Conservation (phyloP, 106 monocot species). For the Cymbidium sinense region DNA sequence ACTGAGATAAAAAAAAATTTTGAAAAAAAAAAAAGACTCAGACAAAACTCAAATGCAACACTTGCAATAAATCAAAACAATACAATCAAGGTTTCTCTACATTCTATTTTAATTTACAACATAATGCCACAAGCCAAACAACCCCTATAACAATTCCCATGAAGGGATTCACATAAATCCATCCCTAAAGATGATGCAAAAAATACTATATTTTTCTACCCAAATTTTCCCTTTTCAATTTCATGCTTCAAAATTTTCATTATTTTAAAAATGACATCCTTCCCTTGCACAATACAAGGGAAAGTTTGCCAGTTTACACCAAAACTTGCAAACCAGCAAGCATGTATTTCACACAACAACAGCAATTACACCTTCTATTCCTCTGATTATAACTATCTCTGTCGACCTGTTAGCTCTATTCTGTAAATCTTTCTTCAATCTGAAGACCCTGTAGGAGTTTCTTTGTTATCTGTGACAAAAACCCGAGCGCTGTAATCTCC, state of each 20-base stretch:
- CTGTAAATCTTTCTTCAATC: not conserved
- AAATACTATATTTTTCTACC: constrained; percentile 1
- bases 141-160: not conserved
- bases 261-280: not conserved
- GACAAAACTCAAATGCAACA: not conserved
- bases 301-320: not conserved
- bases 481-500: not conserved
- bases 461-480: not conserved
- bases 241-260: not conserved
- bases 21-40: too few species aligned
- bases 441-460: not conserved
- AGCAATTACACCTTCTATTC: not conserved
- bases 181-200: not conserved
- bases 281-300: not conserved
- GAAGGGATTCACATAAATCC: not conserved
- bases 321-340: constrained; percentile 4
- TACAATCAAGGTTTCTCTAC: not conserved
- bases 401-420: not conserved
- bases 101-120: not conserved
- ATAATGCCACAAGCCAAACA: not conserved
- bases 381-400: not conserved
- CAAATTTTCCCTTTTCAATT: not conserved
- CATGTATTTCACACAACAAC: not conserved
- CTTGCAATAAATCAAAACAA: constrained; percentile 3
- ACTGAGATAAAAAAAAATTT: too few species aligned